These are phyloP conservation scores for Torulaspora quercuum DNA, from an alignment of 805 yeast genomes.

Conservation along the genomic window DNA sequence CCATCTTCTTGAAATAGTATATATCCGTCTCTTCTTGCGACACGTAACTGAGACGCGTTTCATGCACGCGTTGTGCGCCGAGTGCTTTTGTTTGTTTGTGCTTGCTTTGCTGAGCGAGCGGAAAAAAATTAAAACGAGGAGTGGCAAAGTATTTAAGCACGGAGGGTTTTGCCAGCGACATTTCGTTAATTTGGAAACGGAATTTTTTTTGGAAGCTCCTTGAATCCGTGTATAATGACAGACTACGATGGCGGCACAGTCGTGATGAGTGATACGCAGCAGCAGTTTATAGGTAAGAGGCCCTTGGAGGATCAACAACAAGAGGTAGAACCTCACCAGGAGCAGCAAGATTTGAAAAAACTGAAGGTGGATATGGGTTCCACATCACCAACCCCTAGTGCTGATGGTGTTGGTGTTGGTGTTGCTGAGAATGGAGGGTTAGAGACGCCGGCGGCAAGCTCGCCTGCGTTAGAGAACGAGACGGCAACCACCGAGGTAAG, in stretches of 20 bases:
- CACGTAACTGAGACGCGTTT: slow-evolving; percentile 1
- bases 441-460: slow-evolving; percentile 11
- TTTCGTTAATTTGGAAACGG: too few relatives aligned
- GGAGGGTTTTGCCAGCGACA: slow-evolving; percentile 4
- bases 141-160: slow-evolving; percentile 10
- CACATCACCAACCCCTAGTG: slow-evolving; percentile 2
- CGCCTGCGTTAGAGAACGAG: slow-evolving; percentile 5
- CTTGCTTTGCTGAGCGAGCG: slow-evolving; percentile 7
- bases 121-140: slow-evolving; percentile 5
- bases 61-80: slow-evolving; percentile 2
- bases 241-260: slow-evolving; percentile 15
- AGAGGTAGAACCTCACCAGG: too few relatives aligned
- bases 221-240: too few relatives aligned
- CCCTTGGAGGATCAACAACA: neutral
- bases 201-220: too few relatives aligned
- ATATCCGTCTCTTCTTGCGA: neutral
- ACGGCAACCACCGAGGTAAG: too few relatives aligned
- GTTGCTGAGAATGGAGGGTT: slow-evolving; percentile 6
- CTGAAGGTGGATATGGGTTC: slow-evolving; percentile 2
- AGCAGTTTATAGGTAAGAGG: slow-evolving; percentile 4
- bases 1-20: too few relatives aligned
- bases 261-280: slow-evolving; percentile 3
- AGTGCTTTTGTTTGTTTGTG: slow-evolving; percentile 2
- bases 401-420: slow-evolving; percentile 6
- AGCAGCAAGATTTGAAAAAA: neutral